Evolutionary conservation across 352 stramenopile genomes (phyloP).

Genomic region (Pythium utonaiense): DNA sequence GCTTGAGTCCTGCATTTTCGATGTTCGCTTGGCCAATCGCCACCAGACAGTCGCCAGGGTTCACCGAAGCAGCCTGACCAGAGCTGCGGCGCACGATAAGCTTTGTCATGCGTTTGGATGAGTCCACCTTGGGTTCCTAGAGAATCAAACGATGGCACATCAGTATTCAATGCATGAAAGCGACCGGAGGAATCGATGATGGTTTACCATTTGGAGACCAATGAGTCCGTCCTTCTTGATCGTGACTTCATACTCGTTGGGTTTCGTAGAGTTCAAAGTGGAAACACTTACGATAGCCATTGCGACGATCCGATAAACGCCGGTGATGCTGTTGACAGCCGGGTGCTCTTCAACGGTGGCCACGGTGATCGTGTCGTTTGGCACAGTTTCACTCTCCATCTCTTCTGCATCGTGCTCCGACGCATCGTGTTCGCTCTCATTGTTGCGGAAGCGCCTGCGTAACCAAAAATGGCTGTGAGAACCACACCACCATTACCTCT

Average conservation of each 20-base stretch:
- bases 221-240: constrained; percentile 56
- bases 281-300: constrained; percentile 82
- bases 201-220: constrained; percentile 57
- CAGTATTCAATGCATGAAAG: too few species aligned
- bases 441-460: constrained; percentile 37
- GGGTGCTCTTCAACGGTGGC: constrained; percentile 69
- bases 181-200: not conserved
- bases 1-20: constrained; percentile 80
- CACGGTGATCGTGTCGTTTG: constrained; percentile 68
- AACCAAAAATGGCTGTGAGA: not conserved
- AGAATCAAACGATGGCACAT: too few species aligned
- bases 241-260: constrained; percentile 81
- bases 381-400: constrained; percentile 43
- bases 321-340: constrained; percentile 72
- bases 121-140: constrained; percentile 38
- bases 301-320: constrained; percentile 75
- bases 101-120: constrained; percentile 47
- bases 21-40: constrained; percentile 81
- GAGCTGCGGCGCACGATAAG: constrained; percentile 76
- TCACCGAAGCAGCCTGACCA: constrained; percentile 67
- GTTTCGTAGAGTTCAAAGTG: constrained; percentile 61
- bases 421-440: constrained; percentile 35
- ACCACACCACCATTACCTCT: not conserved
- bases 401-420: constrained; percentile 43
- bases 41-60: constrained; percentile 77